Base-by-base conservation (phyloP, 2,329 filamentous ascomycete genomes). In the Aspergillus eucalypticola region DNA sequence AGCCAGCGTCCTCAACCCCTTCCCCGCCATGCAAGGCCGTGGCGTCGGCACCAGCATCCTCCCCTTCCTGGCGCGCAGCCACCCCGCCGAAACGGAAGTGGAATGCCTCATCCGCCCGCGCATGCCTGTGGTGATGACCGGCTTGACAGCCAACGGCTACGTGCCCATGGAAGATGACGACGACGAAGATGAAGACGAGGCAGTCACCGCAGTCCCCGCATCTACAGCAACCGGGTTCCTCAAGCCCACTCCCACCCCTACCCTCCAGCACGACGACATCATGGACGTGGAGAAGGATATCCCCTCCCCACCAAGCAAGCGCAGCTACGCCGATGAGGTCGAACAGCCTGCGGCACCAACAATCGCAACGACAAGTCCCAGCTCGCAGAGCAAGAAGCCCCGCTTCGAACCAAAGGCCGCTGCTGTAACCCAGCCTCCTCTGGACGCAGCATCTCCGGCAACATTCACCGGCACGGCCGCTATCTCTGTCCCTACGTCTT, bases 1-100 rank as follows among this genome's bases (percentile, higher is more conserved):
- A 10, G 87, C 92, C 5, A 94, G 91, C 73, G 87, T 96, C 11
- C 79, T 97, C 60, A 92, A 95, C 74, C 91, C 92, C 0, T 86
- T 88, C 74, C 78, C 86, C 63, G 81, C 87, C 69, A 80, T 85
- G 69, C 83, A 87, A 71, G 84, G 88, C 44, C 81, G 86, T 64
- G 79, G 78, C 41, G 84, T 86, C 54, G 85, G 87, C 61, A 83
- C 90, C 27, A 95, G 89, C 73, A 88, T 96, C 51, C 76, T 96
- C 51, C 93, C 94, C 0, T 90, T 96, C 68, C 79, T 97, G 25
- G 85, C 87, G 7, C 84, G 87, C 57, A 83, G 85, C 54, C 90
- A 87, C 68, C 82, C 87, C 0, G 74, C 82, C 10, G 84, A 88
- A 53, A 80, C 85, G 59, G 84, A 83, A 15, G 85, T 95, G 1